Evolutionary conservation across 2,329 filamentous ascomycete genomes (phyloP).

Genomic region (Fusarium oligoseptatum): DNA sequence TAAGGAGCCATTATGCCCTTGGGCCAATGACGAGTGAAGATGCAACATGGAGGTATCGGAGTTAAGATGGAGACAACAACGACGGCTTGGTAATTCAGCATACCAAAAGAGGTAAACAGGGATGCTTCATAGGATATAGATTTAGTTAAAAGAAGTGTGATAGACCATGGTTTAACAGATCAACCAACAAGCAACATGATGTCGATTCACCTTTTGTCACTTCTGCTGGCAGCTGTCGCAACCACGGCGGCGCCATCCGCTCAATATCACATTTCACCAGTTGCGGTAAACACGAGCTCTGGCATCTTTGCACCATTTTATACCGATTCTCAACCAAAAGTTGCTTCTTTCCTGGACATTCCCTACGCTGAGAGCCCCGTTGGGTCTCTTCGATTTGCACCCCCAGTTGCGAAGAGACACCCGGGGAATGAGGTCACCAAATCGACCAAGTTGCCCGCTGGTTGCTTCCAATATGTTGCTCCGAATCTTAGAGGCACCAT

Average conservation of each 20-base stretch:
- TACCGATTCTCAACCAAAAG: not conserved
- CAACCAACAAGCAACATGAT: slow-evolving; percentile 4
- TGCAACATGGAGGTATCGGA: slow-evolving; percentile 19
- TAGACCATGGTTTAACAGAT: not conserved
- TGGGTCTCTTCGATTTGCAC: slow-evolving; percentile 23
- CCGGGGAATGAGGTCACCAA: not conserved
- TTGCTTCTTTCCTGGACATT: slow-evolving; percentile 37
- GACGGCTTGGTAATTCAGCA: not conserved
- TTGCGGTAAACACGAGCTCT: slow-evolving; percentile 31
- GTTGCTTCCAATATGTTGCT: slow-evolving; percentile 35
- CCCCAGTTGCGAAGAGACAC: slow-evolving; percentile 8
- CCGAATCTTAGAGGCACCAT: slow-evolving; percentile 17
- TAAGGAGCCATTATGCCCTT: not conserved
- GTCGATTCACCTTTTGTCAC: not conserved
- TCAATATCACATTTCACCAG: fast-evolving
- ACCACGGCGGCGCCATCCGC: not conserved
- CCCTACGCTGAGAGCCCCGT: slow-evolving; percentile 29
- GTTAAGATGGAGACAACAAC: slow-evolving; percentile 8
- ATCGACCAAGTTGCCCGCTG: slow-evolving; percentile 12
- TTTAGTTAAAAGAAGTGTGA: not conserved
- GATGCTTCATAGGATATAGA: not conserved
- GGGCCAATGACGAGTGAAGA: not conserved
- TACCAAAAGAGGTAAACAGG: not conserved
- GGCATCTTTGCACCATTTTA: slow-evolving; percentile 28
- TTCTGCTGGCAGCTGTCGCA: not conserved